phyloP scores from a whole-genome alignment of 2,329 filamentous ascomycete genomes.

The Corynespora cassiicola region DNA sequence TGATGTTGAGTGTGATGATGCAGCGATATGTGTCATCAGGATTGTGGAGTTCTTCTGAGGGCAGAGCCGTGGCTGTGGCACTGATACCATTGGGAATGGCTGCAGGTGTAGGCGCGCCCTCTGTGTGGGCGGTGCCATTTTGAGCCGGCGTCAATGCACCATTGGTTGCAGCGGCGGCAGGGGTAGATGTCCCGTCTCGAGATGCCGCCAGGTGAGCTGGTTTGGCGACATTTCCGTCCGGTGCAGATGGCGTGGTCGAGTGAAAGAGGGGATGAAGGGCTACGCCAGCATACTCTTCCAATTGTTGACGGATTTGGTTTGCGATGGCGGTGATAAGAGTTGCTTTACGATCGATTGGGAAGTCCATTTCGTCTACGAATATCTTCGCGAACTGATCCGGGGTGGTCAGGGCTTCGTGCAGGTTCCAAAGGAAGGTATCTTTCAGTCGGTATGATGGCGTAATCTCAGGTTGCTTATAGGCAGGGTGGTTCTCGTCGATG shows the following conservation, averaged over 20 bases:
- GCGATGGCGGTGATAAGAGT: constrained; percentile 80
- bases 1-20: constrained; percentile 88
- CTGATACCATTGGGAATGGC: constrained; percentile 64
- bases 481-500: constrained; percentile 75
- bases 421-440: constrained; percentile 97
- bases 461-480: constrained; percentile 79
- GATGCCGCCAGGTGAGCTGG: constrained; percentile 51
- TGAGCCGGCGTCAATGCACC: constrained; percentile 62
- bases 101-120: constrained; percentile 54
- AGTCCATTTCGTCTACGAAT: constrained; percentile 90
- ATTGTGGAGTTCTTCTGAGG: constrained; percentile 77
- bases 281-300: constrained; percentile 95
- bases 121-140: constrained; percentile 53
- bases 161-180: constrained; percentile 54
- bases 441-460: constrained; percentile 88
- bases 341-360: constrained; percentile 72
- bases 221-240: constrained; percentile 37
- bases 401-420: constrained; percentile 92
- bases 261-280: constrained; percentile 94
- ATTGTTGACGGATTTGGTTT: constrained; percentile 90
- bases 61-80: constrained; percentile 70
- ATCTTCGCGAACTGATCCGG: constrained; percentile 94
- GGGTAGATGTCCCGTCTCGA: constrained; percentile 59
- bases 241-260: constrained; percentile 46
- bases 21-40: constrained; percentile 95